Evolutionary conservation across 768 basidiomycete genomes (phyloP).

Genomic region (Podaxis sp.): DNA sequence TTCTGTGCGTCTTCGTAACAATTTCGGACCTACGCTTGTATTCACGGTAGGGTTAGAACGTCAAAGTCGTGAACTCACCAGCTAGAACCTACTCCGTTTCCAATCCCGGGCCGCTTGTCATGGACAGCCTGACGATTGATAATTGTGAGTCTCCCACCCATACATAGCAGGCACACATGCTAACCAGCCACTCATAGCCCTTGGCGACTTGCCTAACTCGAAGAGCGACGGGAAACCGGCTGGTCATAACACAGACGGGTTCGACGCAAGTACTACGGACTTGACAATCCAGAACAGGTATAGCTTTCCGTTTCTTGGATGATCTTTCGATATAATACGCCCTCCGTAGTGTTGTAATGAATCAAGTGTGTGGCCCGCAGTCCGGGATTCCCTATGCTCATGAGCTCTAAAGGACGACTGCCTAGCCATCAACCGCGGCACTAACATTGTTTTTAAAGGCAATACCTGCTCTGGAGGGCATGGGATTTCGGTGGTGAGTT

Average conservation of each 20-base stretch:
- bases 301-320: neutral
- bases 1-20: constrained; percentile 23
- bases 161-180: neutral
- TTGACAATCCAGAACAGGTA: constrained; percentile 40
- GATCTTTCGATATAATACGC: neutral
- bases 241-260: constrained; percentile 49
- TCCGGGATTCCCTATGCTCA: neutral
- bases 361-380: constrained; percentile 29
- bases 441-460: constrained; percentile 41
- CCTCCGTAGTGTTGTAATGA: constrained; percentile 25
- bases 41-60: constrained; percentile 26
- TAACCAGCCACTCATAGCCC: constrained; percentile 29
- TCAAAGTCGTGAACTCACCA: constrained; percentile 38
- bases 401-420: constrained; percentile 48
- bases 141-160: constrained; percentile 37
- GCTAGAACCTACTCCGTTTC: constrained; percentile 33
- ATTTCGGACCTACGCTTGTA: constrained; percentile 17
- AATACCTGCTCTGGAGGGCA: constrained; percentile 60
- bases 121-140: constrained; percentile 48
- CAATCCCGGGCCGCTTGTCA: constrained; percentile 33
- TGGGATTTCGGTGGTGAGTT: constrained; percentile 59
- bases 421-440: constrained; percentile 44
- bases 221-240: constrained; percentile 45
- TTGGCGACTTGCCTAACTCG: constrained; percentile 47
- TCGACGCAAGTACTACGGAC: constrained; percentile 34